A percentile compares a stretch with the other conserved stretches of the same genome.
Conservation (phyloP, 352 stramenopile species). For the Pythium monospermum region DNA sequence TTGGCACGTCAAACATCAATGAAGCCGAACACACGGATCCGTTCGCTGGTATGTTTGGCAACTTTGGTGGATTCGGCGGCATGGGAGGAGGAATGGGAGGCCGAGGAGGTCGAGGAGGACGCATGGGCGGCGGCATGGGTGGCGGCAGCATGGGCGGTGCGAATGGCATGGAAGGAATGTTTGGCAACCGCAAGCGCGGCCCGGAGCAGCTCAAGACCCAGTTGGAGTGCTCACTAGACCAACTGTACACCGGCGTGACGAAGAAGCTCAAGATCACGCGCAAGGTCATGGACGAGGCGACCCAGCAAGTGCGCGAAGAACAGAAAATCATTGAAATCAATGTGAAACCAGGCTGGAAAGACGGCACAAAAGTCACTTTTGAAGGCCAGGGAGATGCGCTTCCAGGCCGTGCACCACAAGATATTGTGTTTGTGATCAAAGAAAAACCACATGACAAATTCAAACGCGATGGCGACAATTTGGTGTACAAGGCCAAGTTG, state of each 20-base stretch:
- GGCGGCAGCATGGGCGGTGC: conserved; percentile 29
- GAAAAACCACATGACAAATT: conserved; percentile 91
- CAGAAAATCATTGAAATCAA: conserved; percentile 94
- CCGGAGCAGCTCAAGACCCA: conserved; percentile 71
- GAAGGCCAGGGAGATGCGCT: conserved; percentile 89
- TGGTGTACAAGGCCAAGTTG: conserved; percentile 94
- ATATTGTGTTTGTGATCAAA: conserved; percentile 95
- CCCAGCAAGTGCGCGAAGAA: conserved; percentile 91
- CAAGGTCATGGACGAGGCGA: conserved; percentile 76
- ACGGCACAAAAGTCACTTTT: conserved; percentile 96
- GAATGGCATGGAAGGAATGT: conserved; percentile 37
- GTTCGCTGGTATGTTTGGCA: conserved; percentile 66
- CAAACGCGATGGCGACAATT: conserved; percentile 92
- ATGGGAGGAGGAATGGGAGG: conserved; percentile 41
- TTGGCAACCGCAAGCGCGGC: conserved; percentile 28
- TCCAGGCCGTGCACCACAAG: conserved; percentile 88
- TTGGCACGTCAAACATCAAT: conserved; percentile 77
- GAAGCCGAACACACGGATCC: conserved; percentile 69
- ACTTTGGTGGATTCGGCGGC: conserved; percentile 46
- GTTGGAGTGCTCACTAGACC: conserved; percentile 91
- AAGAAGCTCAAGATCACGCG: conserved; percentile 95
- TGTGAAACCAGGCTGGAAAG: conserved; percentile 95
- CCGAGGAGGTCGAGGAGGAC: conserved; percentile 24
- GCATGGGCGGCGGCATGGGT: conserved; percentile 31
- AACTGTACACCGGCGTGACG: conserved; percentile 76